Conservation (phyloP, 768 basidiomycete genomes). For the Pleurotus sapidus region DNA sequence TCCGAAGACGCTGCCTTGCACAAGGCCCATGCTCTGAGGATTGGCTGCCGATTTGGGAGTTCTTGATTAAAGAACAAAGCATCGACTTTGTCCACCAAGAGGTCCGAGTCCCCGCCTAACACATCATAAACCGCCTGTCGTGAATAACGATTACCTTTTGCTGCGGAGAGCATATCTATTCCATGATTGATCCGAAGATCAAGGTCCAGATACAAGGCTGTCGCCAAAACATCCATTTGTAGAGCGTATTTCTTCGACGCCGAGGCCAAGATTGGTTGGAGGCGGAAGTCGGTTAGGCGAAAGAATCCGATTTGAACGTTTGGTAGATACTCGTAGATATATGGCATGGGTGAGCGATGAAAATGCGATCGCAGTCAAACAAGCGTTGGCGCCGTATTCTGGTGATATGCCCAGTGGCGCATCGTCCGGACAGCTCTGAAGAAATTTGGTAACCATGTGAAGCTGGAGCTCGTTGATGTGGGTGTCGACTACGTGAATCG, state of each 20-base stretch:
- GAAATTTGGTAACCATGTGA: background rate
- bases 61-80: conserved; percentile 29
- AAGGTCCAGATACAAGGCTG: conserved; percentile 37
- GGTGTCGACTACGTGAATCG: background rate
- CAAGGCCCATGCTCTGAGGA: conserved; percentile 44
- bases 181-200: conserved; percentile 28
- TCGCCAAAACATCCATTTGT: conserved; percentile 41
- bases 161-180: conserved; percentile 39
- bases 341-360: background rate
- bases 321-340: background rate
- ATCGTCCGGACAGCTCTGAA: background rate
- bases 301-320: background rate
- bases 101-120: conserved; percentile 31
- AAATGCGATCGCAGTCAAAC: background rate
- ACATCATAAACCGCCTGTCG: conserved; percentile 27
- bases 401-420: background rate
- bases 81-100: conserved; percentile 23
- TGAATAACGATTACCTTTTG: conserved; percentile 24
- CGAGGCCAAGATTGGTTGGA: background rate
- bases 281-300: background rate
- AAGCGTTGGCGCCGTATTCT: background rate
- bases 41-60: conserved; percentile 19
- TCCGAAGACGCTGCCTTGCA: conserved; percentile 24
- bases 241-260: conserved; percentile 33
- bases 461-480: background rate